Evolutionary conservation across 192 early-diverging fungal species (phyloP).

Genomic region (Gonapodya prolifera): DNA sequence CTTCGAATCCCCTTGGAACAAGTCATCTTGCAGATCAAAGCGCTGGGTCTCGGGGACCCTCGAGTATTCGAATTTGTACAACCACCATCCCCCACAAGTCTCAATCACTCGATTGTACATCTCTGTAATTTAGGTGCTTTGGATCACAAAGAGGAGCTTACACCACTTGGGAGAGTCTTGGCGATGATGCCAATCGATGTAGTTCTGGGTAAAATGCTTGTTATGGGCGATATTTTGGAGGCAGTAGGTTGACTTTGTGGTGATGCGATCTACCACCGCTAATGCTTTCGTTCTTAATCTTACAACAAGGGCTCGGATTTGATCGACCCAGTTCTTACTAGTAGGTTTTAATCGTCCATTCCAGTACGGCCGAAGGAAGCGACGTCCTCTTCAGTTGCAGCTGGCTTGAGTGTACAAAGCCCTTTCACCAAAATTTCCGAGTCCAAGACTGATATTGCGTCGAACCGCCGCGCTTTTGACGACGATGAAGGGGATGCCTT

Average conservation of each 20-base stretch:
- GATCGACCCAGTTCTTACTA: constrained; percentile 36
- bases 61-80: constrained; percentile 50
- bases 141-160: constrained; percentile 22
- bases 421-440: constrained; percentile 39
- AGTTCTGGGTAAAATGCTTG: constrained; percentile 52
- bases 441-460: constrained; percentile 27
- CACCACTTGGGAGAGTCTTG: constrained; percentile 36
- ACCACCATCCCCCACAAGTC: not conserved
- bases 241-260: constrained; percentile 10
- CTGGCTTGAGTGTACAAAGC: constrained; percentile 50
- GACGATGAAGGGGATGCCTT: constrained; percentile 52
- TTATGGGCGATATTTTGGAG: constrained; percentile 21
- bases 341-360: too few species aligned
- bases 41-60: constrained; percentile 48
- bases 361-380: too few species aligned
- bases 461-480: constrained; percentile 34
- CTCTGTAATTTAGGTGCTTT: too few species aligned
- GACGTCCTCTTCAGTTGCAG: too few species aligned
- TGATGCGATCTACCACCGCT: not conserved
- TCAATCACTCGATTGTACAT: not conserved
- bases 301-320: constrained; percentile 26
- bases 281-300: not conserved
- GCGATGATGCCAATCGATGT: constrained; percentile 47
- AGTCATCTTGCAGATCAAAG: constrained; percentile 41
- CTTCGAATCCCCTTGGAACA: constrained; percentile 46